A percentile compares a stretch with the other conserved stretches of the same genome.
These are phyloP conservation scores for Pachyrhizus erosus DNA, from an alignment of 306 rosid genomes.

Conservation along the genomic window DNA sequence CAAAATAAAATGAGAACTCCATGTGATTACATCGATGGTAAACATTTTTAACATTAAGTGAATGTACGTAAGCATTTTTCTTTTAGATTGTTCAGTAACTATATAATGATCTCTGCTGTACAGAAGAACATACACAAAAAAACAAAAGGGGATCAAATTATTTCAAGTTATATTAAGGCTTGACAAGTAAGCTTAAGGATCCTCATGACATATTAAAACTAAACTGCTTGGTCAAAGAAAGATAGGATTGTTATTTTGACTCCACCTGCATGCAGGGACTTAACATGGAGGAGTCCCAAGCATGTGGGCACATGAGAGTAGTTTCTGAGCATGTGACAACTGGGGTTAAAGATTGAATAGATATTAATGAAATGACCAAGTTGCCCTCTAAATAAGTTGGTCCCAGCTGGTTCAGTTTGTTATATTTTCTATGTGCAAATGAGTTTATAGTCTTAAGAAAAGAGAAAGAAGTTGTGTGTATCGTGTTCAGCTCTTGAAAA, in stretches of 20 bases:
- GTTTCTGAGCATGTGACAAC: slow-evolving; percentile 80
- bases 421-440: slow-evolving; percentile 38
- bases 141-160: slow-evolving; percentile 43
- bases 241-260: slow-evolving; percentile 60
- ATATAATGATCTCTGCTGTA: slow-evolving; percentile 34
- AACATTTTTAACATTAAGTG: slow-evolving; percentile 35
- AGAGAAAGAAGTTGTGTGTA: slow-evolving; percentile 54
- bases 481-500: slow-evolving; percentile 61
- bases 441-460: slow-evolving; percentile 55
- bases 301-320: slow-evolving; percentile 98
- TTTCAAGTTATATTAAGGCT: slow-evolving; percentile 35
- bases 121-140: slow-evolving; percentile 39
- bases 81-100: slow-evolving; percentile 21
- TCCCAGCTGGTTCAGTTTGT: slow-evolving; percentile 45
- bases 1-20: slow-evolving; percentile 30
- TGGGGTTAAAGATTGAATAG: slow-evolving; percentile 52
- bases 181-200: slow-evolving; percentile 47
- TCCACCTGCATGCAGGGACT: slow-evolving; percentile 63
- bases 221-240: slow-evolving; percentile 63
- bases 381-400: slow-evolving; percentile 54
- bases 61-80: slow-evolving; percentile 22
- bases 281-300: slow-evolving; percentile 75
- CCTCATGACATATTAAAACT: slow-evolving; percentile 34
- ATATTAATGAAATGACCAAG: slow-evolving; percentile 50
- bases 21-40: slow-evolving; percentile 42